Conservation (phyloP, 345 rosid species). For the Rubroshorea leprosula region DNA sequence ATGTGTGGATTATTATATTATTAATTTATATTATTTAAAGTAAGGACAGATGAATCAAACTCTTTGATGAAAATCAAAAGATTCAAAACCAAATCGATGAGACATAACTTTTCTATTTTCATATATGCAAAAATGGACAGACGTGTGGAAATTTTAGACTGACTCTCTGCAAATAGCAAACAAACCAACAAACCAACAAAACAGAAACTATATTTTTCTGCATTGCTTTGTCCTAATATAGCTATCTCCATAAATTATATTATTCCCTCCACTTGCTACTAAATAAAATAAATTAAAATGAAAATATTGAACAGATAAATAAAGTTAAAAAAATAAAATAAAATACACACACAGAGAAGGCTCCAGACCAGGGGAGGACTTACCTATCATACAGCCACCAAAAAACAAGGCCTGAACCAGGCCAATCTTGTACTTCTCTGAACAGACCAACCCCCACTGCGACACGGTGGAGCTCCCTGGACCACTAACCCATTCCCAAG, state of each 20-base stretch:
- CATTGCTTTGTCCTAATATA: too few species aligned
- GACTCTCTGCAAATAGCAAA: background rate
- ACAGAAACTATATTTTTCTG: too few species aligned
- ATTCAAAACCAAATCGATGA: background rate
- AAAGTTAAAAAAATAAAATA: background rate
- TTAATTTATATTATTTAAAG: too few species aligned
- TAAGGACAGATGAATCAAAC: too few species aligned
- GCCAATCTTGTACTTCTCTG: conserved; percentile 72
- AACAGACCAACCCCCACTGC: conserved; percentile 82
- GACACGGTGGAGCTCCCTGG: conserved; percentile 70
- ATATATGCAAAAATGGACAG: background rate
- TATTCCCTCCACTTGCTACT: background rate
- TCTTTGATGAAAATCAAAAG: too few species aligned
- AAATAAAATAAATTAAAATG: background rate
- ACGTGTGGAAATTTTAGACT: background rate
- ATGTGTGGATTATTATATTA: too few species aligned
- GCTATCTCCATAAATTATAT: background rate
- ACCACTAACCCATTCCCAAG: conserved; percentile 72
- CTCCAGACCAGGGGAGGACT: conserved; percentile 17
- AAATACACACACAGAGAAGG: too few species aligned
- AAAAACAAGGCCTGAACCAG: conserved; percentile 84
- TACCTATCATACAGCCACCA: conserved; percentile 91
- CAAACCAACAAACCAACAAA: background rate
- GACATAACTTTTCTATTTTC: background rate
- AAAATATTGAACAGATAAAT: background rate